A percentile compares a stretch with the other conserved stretches of the same genome.
phyloP scores from a whole-genome alignment of 495 filamentous ascomycete species.

The Hypoxylon fuscum region DNA sequence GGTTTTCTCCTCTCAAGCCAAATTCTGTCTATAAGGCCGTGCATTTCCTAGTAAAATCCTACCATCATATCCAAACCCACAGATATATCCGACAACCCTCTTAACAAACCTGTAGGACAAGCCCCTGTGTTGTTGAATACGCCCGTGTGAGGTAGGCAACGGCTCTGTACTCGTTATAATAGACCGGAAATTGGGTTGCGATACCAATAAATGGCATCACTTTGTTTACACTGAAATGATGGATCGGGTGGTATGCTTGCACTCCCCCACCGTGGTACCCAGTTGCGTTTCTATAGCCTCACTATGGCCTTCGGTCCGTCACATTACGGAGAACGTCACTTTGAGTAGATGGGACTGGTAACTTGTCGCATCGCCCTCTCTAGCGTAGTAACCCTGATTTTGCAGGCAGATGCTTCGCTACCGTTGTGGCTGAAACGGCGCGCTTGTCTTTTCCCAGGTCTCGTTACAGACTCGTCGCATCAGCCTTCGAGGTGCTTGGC shows the following conservation, averaged over 20 bases:
- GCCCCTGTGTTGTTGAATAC: slow-evolving; percentile 15
- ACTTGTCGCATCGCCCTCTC: neutral
- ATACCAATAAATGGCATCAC: slow-evolving; percentile 9
- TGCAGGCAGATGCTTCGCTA: too few relatives aligned
- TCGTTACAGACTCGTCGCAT: slow-evolving; percentile 68
- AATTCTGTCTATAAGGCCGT: slow-evolving; percentile 12
- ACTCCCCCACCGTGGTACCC: neutral
- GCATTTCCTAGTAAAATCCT: slow-evolving; percentile 12
- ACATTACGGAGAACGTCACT: slow-evolving; percentile 13
- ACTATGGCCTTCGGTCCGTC: slow-evolving; percentile 17
- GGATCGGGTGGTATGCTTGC: neutral
- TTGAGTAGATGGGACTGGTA: neutral
- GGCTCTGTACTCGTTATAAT: neutral
- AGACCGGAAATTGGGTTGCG: neutral
- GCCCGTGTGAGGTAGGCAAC: neutral
- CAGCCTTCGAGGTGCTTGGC: slow-evolving; percentile 75
- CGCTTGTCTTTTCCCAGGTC: slow-evolving; percentile 51
- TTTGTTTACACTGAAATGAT: neutral
- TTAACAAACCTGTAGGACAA: slow-evolving; percentile 11
- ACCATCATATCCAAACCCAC: neutral
- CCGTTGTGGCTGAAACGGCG: slow-evolving; percentile 43
- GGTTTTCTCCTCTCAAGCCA: slow-evolving; percentile 14
- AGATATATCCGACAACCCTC: neutral
- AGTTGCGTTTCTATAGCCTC: slow-evolving; percentile 24
- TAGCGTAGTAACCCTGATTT: neutral